Conservation (phyloP, 805 yeast genomes). For the Ascoidea asiatica region DNA sequence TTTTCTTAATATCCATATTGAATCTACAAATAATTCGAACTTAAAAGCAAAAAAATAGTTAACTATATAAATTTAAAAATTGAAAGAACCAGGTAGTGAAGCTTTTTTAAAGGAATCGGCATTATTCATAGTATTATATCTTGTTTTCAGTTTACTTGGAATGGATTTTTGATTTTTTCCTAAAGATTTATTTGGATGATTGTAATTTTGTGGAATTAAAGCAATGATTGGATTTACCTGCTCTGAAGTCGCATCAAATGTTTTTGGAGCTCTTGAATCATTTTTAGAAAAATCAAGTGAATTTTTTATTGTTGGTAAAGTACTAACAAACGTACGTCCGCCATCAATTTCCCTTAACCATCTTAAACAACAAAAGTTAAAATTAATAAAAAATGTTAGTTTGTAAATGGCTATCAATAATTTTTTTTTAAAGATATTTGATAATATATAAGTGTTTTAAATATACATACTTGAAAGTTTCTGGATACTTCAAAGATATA, state of each 20-base stretch:
- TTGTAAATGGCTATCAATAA: neutral
- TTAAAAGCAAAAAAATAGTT: neutral
- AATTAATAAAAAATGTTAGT: neutral
- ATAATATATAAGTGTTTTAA: neutral
- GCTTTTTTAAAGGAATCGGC: neutral
- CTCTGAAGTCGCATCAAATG: neutral
- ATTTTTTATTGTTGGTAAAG: slow-evolving; percentile 1
- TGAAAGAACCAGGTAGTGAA: neutral
- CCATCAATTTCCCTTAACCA: slow-evolving; percentile 16
- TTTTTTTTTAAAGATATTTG: neutral
- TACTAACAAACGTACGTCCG: slow-evolving; percentile 6
- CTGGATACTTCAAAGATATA: slow-evolving; percentile 11
- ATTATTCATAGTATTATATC: no score
- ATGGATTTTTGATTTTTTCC: neutral
- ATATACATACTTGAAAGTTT: slow-evolving; percentile 7
- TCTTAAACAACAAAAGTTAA: neutral
- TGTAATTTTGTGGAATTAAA: neutral
- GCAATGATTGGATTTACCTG: no score
- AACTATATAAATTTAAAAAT: neutral
- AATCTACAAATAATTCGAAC: no score
- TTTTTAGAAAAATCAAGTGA: no score
- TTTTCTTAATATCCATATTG: no score
- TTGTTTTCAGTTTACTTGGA: no score
- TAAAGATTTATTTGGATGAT: no score
- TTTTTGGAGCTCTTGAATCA: neutral